Conservation (phyloP, 1,284 basidiomycete genomes). For the Schizophyllum amplum region DNA sequence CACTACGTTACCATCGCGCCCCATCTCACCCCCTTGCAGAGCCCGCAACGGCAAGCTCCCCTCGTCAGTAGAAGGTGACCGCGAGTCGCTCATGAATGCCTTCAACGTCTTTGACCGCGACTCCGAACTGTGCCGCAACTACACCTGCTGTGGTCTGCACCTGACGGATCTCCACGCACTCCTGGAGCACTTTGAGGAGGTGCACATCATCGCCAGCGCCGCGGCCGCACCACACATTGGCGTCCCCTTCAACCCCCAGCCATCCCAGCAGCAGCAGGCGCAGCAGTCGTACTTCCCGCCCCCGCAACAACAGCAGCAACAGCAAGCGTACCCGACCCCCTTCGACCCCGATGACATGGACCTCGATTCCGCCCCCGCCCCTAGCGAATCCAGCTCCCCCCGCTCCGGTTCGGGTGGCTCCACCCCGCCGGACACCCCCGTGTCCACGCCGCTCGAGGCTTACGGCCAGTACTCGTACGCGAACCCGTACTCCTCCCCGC, state of each 20-base stretch:
- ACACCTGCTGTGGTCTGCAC: conserved; percentile 75
- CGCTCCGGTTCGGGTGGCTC: not conserved
- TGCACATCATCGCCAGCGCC: conserved; percentile 69
- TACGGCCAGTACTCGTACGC: conserved; percentile 9
- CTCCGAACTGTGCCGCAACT: conserved; percentile 74
- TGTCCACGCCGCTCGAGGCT: conserved; percentile 11
- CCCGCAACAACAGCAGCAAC: conserved; percentile 9
- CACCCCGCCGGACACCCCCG: conserved; percentile 3
- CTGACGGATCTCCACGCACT: conserved; percentile 79
- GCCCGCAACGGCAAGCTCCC: conserved; percentile 47
- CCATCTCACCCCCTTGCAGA: conserved; percentile 30
- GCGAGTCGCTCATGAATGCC: conserved; percentile 56
- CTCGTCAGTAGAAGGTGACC: conserved; percentile 43
- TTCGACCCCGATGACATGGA: conserved; percentile 80
- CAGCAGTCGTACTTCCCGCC: conserved; percentile 8
- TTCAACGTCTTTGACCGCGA: conserved; percentile 60
- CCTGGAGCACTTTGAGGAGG: conserved; percentile 81
- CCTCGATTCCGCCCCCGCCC: conserved; percentile 41
- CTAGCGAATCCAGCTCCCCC: conserved; percentile 36
- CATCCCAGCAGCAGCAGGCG: conserved; percentile 4
- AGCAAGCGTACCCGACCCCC: conserved; percentile 24
- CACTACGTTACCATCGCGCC: not conserved
- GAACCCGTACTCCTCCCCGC: not conserved
- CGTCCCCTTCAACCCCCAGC: conserved; percentile 35
- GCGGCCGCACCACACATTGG: conserved; percentile 33